phyloP scores from a whole-genome alignment of 345 rosid genomes.

The Acer campestre region DNA sequence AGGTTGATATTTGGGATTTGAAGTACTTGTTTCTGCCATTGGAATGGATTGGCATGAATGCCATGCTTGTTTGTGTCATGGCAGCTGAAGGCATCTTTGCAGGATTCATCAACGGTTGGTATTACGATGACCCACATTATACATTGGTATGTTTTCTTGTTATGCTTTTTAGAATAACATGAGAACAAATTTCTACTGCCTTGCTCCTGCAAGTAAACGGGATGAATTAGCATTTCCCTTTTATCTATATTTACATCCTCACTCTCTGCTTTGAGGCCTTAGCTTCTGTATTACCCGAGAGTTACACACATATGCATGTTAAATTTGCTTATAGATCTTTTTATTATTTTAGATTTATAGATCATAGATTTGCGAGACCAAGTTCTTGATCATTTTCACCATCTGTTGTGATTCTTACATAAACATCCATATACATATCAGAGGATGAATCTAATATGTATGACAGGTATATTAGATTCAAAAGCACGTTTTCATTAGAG shows the following conservation, averaged over 20 bases:
- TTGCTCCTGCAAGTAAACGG: background rate
- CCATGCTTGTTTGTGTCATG: constrained; percentile 94
- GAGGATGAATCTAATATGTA: background rate
- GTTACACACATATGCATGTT: background rate
- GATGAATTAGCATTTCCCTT: background rate
- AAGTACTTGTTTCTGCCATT: constrained; percentile 57
- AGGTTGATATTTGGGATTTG: constrained; percentile 71
- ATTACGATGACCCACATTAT: constrained; percentile 61
- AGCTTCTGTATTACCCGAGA: background rate
- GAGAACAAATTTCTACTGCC: background rate
- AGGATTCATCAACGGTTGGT: constrained; percentile 90
- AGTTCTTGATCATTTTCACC: too few relatives aligned
- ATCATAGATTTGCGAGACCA: too few relatives aligned
- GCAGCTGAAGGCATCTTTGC: constrained; percentile 94
- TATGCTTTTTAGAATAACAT: background rate
- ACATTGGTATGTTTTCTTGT: constrained; percentile 50
- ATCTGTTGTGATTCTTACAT: background rate
- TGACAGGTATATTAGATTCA: constrained; percentile 69
- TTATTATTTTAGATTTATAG: too few relatives aligned
- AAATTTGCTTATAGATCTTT: background rate
- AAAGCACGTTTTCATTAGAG: constrained; percentile 60
- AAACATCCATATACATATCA: background rate
- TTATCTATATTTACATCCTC: too few relatives aligned
- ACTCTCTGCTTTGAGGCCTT: too few relatives aligned
- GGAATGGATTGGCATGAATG: constrained; percentile 93